Base-by-base conservation (phyloP, 2,329 filamentous ascomycete genomes). In the Fusarium abutilonis region DNA sequence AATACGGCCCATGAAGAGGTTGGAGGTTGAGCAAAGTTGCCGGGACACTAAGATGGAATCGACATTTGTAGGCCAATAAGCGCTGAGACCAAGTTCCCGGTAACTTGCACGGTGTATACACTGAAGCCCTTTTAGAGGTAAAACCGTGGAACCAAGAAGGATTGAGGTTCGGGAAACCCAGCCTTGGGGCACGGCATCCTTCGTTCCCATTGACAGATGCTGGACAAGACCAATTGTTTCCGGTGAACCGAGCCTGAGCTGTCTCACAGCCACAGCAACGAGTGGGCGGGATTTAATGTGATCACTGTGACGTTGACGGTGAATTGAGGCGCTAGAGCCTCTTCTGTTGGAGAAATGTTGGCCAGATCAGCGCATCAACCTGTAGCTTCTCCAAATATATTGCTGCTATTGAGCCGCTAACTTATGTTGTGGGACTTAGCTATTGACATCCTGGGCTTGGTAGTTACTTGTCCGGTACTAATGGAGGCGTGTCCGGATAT, bases 291-390 rank as follows among this genome's bases (percentile, higher is more conserved):
- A 39, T 38, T 66, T 60, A 44, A 47, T 66, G 63, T 52, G 44
- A 60, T 56, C 50, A 64, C 63, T 66, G 63, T 66, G 63, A 66
- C 63, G 63, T 65, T 66, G 41, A 66, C 63, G 63, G 63, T 66
- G 58, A 50, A 47, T 59, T 48, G 46, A 63, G 54, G 52, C 63
- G 63, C 63, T 66, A 63, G 51, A 63, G 43, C 51, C 43, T 63
- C 21, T 32, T 50, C 21, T 49, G 42, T 49, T 63, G 50, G 43
- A 47, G 40, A 44, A 53, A 48, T 29, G 38, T 42, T 47, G 44
- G 52, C 44, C 52, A 49, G 53, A 65, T 65, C 56, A 65, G 56
- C 62, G 23, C 52, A 50, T 54, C 38, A 39, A 40, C 45, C 38
- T 54, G 38, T 14, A 41, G 52, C 48, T 44, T 51, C 48, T 38